These are phyloP conservation scores for Striga hermonthica DNA, from an alignment of 305 asterid species.

Conservation along the genomic window DNA sequence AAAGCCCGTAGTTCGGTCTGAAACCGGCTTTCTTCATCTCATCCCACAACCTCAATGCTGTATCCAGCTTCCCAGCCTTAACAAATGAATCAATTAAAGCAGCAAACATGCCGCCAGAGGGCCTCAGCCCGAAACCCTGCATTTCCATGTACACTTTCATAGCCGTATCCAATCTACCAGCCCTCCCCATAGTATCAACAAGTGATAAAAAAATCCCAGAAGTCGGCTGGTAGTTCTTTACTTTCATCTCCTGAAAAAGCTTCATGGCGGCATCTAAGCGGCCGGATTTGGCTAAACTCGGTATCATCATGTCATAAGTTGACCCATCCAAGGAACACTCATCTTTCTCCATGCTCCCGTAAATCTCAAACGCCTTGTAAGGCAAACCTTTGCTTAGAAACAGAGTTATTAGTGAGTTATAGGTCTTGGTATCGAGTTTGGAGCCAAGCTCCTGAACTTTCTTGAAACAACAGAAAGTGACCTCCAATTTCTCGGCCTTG, in stretches of 20 bases:
- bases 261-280: conserved; percentile 78
- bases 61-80: conserved; percentile 87
- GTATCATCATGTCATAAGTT: conserved; percentile 87
- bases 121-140: conserved; percentile 83
- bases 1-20: conserved; percentile 88
- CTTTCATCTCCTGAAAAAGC: conserved; percentile 57
- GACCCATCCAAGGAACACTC: conserved; percentile 73
- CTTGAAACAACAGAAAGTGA: conserved; percentile 90
- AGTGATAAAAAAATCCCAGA: conserved; percentile 46
- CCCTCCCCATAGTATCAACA: conserved; percentile 56
- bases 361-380: conserved; percentile 91
- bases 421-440: conserved; percentile 66
- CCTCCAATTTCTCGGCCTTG: conserved; percentile 90
- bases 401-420: conserved; percentile 76
- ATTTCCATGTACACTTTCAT: conserved; percentile 83
- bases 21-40: conserved; percentile 92
- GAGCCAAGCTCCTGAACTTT: conserved; percentile 78
- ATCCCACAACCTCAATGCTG: conserved; percentile 79
- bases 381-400: conserved; percentile 82
- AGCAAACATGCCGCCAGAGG: conserved; percentile 83
- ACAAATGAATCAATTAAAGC: conserved; percentile 83
- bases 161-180: conserved; percentile 78
- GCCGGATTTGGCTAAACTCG: conserved; percentile 84
- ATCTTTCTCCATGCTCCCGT: conserved; percentile 75
- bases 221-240: conserved; percentile 44